Evolutionary conservation across 768 basidiomycete genomes (phyloP), one percentile per base, ranked within the genome.

Genomic region (Kwoniella dejecticola): DNA sequence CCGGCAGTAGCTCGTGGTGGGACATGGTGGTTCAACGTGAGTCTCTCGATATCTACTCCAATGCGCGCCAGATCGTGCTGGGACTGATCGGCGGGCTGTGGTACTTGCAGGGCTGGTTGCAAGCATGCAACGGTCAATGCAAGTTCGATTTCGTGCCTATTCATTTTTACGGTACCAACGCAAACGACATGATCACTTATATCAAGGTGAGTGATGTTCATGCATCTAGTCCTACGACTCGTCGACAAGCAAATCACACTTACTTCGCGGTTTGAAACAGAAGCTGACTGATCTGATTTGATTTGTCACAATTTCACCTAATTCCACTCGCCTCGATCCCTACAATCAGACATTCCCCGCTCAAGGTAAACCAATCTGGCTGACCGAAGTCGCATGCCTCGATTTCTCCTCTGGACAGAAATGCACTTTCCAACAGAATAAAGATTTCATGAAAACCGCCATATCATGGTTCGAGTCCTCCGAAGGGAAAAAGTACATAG

Each of bases 161-260:
- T 29, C 75, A 76, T 42, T 76, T 67, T 47, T 76, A 76, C 56
- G 75, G 75, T 48, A 71, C 66, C 24, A 55, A 69, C 27, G 73
- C 68, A 3, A 36, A 60, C 24, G 68, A 63, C 17, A 30, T 71
- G 27, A 69, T 68, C 52, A 31, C 52, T 6, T 66, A 68, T 52
- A 56, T 58, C 62, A 62, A 66, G 47, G 65, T 65, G 62, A 49
- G 67, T 57, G 10, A 8, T 13, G 19, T 6, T 8, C 6, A 5
- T 42, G 11, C 17, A 42, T 13, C 6, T n/a, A n/a, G n/a, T n/a
- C n/a, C n/a, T n/a, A n/a, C n/a, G n/a, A n/a, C n/a, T n/a, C n/a
- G n/a, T n/a, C n/a, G n/a, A n/a, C n/a, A n/a, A n/a, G n/a, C n/a
- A n/a, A n/a, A n/a, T n/a, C n/a, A n/a, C n/a, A n/a, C n/a, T n/a